Evolutionary conservation across 1,284 basidiomycete genomes (phyloP), one percentile per base, ranked within the genome.

Genomic region (Sutorius eximius): DNA sequence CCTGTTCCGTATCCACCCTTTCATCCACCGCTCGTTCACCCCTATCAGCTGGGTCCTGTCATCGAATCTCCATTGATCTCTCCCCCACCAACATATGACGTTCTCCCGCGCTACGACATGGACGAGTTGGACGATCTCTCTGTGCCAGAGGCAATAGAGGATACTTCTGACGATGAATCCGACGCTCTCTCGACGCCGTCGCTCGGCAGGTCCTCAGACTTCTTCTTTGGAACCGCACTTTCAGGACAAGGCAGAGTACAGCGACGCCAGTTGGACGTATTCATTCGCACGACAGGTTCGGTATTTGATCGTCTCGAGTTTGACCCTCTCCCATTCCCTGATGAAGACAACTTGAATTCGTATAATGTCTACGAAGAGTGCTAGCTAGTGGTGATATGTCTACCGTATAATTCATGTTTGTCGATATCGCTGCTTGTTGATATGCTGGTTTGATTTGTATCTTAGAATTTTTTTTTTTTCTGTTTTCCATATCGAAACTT

Each of bases 121-220:
- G 81, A 85, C 66, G 83, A 87, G 70, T 66, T 81, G 62, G 85
- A 87, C 65, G 83, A 86, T 61, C 75, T 82, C 37, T 75, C 83
- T 32, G 81, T 89, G 41, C 87, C 86, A 49, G 89, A 90, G 65
- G 85, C 86, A 48, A 87, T 90, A 75, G 88, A 90, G 68, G 88
- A 91, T 71, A 82, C 79, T 45, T 91, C 88, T 44, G 88, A 90
- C 72, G 88, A 91, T 73, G 89, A 90, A 75, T 88, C 87, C 18
- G 88, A 91, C 59, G 73, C 80, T 13, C 79, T 77, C 20, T 79
- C 79, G 13, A 85, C 86, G n/a, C 85, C 82, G 44, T 85, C 85
- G 22, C 64, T 82, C 47, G 77, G 77, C 63, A 73, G 73, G 59
- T 83, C 79, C 34, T 77, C 71, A 43, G 78, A 74, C 48, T 70